Evolutionary conservation across 192 early-diverging fungal genomes (phyloP).

Genomic region (Coemansia erecta): DNA sequence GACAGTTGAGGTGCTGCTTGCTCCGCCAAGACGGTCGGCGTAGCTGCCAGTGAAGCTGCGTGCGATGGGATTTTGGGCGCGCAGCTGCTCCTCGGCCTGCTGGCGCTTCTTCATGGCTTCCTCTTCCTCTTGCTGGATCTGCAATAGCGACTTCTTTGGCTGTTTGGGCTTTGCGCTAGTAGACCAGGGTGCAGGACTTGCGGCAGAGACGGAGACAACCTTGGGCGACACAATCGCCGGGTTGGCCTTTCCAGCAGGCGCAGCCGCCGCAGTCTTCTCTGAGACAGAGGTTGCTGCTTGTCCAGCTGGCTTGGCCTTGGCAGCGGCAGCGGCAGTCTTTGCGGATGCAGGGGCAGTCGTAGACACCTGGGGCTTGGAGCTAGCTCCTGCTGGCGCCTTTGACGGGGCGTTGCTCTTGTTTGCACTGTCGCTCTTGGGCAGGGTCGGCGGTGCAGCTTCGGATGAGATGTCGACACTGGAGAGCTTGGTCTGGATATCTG

Average conservation of each 20-base stretch:
- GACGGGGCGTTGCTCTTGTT: neutral
- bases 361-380: neutral
- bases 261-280: slow-evolving; percentile 3
- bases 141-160: slow-evolving; percentile 50
- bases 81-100: slow-evolving; percentile 24
- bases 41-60: slow-evolving; percentile 33
- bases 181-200: slow-evolving; percentile 43
- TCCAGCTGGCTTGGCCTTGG: too few species aligned
- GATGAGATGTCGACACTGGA: neutral
- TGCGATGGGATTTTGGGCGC: neutral
- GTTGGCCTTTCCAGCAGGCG: neutral
- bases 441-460: neutral
- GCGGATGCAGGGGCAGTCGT: neutral
- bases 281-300: too few species aligned
- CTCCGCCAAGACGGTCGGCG: slow-evolving; percentile 29
- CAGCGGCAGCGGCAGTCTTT: neutral
- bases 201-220: neutral
- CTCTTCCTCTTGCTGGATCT: slow-evolving; percentile 55
- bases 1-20: slow-evolving; percentile 4
- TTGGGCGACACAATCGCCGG: neutral
- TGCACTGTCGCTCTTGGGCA: neutral
- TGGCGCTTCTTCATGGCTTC: slow-evolving; percentile 31
- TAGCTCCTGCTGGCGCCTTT: neutral
- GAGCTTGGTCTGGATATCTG: too few species aligned
- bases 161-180: slow-evolving; percentile 20